These are phyloP conservation scores for Blastobotrys elegans DNA, from an alignment of 1,139 yeast species.

Conservation along the genomic window DNA sequence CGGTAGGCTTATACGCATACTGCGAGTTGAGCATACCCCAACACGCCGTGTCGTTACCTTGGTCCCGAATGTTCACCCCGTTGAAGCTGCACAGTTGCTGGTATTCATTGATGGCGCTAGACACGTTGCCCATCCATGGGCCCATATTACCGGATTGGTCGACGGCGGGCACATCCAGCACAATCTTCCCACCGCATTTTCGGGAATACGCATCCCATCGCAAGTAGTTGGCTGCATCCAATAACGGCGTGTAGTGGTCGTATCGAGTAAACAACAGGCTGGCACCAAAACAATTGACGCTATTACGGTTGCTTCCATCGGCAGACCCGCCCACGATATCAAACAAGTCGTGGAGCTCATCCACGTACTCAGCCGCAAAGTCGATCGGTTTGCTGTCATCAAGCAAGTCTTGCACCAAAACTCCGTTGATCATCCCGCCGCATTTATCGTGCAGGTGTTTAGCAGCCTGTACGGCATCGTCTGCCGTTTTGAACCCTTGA, in stretches of 20 bases:
- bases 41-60: not conserved
- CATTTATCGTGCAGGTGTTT: not conserved
- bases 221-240: not conserved
- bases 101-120: not conserved
- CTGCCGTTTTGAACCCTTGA: not conserved
- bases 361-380: not conserved
- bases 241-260: not conserved
- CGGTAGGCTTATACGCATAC: not conserved
- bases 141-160: not conserved
- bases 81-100: not conserved
- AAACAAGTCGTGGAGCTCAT: not conserved
- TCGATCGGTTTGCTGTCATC: not conserved
- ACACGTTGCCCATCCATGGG: not conserved
- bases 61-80: not conserved
- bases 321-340: not conserved
- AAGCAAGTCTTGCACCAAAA: not conserved
- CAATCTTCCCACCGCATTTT: not conserved
- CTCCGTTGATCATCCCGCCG: not conserved
- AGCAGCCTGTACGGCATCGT: not conserved
- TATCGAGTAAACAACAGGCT: not conserved
- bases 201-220: not conserved
- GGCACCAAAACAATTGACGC: not conserved
- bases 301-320: not conserved
- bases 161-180: not conserved
- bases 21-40: not conserved